Percentiles rank a stretch among this genome's conserved stretches.
Conservation (phyloP, 202 grass and related monocot species). For the Eragrostis tef region DNA sequence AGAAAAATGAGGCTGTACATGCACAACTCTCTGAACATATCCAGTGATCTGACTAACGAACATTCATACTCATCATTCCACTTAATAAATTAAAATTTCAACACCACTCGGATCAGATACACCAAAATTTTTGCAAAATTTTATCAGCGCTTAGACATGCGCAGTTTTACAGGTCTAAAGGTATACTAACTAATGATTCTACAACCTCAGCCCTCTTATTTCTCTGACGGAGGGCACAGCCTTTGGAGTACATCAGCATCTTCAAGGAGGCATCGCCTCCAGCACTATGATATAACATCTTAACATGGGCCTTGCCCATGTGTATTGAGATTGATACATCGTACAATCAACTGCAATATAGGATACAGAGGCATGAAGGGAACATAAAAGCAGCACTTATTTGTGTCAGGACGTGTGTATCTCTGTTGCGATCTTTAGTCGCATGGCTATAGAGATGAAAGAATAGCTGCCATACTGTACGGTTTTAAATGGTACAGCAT, state of each 20-base stretch:
- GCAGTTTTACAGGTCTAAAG: not conserved
- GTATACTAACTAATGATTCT: conserved; percentile 19
- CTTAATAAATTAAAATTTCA: conserved; percentile 28
- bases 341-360: conserved; percentile 14
- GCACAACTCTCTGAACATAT: not conserved
- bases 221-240: not conserved
- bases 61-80: not conserved
- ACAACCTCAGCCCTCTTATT: conserved; percentile 1
- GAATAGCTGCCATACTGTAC: conserved; percentile 15
- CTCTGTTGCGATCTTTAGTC: conserved; percentile 14
- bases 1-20: not conserved
- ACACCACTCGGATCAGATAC: conserved; percentile 6
- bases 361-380: not conserved
- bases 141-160: not conserved
- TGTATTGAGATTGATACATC: conserved; percentile 40
- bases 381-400: conserved; percentile 45
- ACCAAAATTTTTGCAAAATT: conserved; percentile 36
- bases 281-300: conserved; percentile 7
- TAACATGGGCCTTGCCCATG: not conserved
- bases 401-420: conserved; percentile 48
- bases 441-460: conserved; percentile 12
- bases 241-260: not conserved
- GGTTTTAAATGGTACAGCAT: conserved; percentile 44
- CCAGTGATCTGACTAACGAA: not conserved
- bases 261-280: conserved; percentile 4